A percentile compares a stretch with the other conserved stretches of the same genome.
Evolutionary conservation across 176 grass and related monocot species (phyloP).

Genomic region (Phoenix dactylifera): DNA sequence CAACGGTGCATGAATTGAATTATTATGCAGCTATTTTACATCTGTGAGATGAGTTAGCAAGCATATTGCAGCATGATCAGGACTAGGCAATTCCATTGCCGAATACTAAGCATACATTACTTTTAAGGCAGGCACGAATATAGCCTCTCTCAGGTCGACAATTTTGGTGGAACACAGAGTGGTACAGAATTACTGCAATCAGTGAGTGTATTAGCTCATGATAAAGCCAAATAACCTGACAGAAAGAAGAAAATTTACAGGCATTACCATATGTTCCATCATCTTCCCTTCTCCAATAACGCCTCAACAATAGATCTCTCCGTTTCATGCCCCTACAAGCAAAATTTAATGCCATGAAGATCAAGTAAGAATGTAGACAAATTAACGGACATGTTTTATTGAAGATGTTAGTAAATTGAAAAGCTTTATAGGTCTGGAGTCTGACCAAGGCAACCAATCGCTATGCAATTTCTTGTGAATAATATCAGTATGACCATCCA

Average conservation of each 20-base stretch:
- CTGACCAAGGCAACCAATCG: slow-evolving; percentile 28
- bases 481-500: slow-evolving; percentile 25
- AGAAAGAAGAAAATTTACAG: too few species aligned
- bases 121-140: slow-evolving; percentile 29
- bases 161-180: slow-evolving; percentile 26
- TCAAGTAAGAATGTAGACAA: too few species aligned
- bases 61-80: too few species aligned
- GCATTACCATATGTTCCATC: slow-evolving; percentile 85
- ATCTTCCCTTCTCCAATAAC: slow-evolving; percentile 98
- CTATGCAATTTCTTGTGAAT: slow-evolving; percentile 21
- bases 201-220: too few species aligned
- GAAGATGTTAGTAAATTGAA: too few species aligned
- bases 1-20: slow-evolving; percentile 4
- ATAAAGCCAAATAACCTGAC: too few species aligned
- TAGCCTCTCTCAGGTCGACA: slow-evolving; percentile 9
- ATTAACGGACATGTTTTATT: too few species aligned
- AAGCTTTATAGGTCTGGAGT: not conserved
- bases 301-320: slow-evolving; percentile 83
- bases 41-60: too few species aligned
- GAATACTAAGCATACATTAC: slow-evolving; percentile 25
- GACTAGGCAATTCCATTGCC: too few species aligned
- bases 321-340: slow-evolving; percentile 93
- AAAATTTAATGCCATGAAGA: slow-evolving; percentile 29
- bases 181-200: slow-evolving; percentile 19
- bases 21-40: too few species aligned